These are phyloP conservation scores for Citrullus mucosospermus DNA, from an alignment of 306 rosid genomes.

Conservation along the genomic window DNA sequence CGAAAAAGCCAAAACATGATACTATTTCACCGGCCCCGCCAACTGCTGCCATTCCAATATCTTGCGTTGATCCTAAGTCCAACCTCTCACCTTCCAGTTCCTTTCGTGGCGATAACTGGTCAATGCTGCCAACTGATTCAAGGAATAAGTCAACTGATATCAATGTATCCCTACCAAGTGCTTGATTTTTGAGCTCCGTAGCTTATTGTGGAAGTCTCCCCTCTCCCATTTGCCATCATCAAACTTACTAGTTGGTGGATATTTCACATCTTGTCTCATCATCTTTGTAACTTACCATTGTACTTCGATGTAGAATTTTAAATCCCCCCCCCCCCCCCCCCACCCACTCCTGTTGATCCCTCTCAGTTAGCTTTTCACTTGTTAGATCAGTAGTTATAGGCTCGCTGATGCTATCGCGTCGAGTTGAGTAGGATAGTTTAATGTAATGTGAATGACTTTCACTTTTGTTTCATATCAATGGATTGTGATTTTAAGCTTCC, in stretches of 20 bases:
- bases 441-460: conserved; percentile 30
- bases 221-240: background rate
- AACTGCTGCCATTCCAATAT: conserved; percentile 31
- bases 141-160: conserved; percentile 43
- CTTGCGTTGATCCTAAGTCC: conserved; percentile 46
- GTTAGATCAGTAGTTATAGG: background rate
- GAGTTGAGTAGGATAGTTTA: conserved; percentile 30
- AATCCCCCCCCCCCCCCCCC: background rate
- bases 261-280: background rate
- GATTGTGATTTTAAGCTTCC: conserved; percentile 18
- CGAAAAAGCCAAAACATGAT: conserved; percentile 66
- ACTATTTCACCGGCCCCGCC: conserved; percentile 25
- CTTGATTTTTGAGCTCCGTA: background rate
- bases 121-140: conserved; percentile 31
- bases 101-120: conserved; percentile 41
- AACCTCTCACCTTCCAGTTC: conserved; percentile 28
- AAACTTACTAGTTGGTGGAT: background rate
- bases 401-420: background rate
- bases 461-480: conserved; percentile 23
- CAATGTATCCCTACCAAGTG: conserved; percentile 21
- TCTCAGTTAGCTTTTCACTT: conserved; percentile 4
- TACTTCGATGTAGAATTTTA: background rate
- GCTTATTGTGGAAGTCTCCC: background rate
- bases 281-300: conserved; percentile 1
- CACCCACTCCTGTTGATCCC: background rate